Conservation (phyloP, 495 filamentous ascomycete genomes). For the Cladorrhinum samala region DNA sequence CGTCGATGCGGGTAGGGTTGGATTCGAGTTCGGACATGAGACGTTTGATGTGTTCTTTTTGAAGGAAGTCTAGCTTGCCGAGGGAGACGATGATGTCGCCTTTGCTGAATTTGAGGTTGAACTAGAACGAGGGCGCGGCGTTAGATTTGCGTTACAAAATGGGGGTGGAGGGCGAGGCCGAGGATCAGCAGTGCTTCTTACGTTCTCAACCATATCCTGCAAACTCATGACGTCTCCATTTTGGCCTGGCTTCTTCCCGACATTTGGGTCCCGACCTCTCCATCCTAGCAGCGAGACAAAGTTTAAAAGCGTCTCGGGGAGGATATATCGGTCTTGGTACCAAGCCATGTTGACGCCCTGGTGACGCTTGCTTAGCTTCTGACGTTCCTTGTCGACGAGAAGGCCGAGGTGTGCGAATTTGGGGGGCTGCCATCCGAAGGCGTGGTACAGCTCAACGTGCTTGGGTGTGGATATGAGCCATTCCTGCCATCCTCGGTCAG, state of each 20-base stretch:
- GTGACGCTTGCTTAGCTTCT: slow-evolving; percentile 88
- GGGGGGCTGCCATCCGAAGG: slow-evolving; percentile 83
- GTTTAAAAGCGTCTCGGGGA: slow-evolving; percentile 72
- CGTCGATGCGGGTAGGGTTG: not conserved
- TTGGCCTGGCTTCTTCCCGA: slow-evolving; percentile 39
- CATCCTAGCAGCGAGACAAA: slow-evolving; percentile 83
- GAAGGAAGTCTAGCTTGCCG: slow-evolving; percentile 74
- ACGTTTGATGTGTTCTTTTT: slow-evolving; percentile 56
- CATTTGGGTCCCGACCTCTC: slow-evolving; percentile 23
- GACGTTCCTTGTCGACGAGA: slow-evolving; percentile 63
- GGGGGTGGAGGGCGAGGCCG: not conserved
- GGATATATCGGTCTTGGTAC: slow-evolving; percentile 61
- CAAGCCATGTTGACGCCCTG: slow-evolving; percentile 61
- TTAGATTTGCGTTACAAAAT: not conserved
- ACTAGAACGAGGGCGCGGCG: slow-evolving; percentile 36
- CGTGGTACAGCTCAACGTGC: slow-evolving; percentile 78
- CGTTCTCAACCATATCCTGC: slow-evolving; percentile 60
- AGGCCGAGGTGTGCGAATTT: slow-evolving; percentile 83
- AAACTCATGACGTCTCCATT: slow-evolving; percentile 61
- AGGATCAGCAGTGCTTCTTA: slow-evolving; percentile 25
- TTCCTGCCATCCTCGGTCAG: slow-evolving; percentile 45
- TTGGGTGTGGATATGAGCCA: slow-evolving; percentile 93
- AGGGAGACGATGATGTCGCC: slow-evolving; percentile 83
- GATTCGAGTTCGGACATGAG: slow-evolving; percentile 6
- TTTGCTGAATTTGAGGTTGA: slow-evolving; percentile 76